These are phyloP conservation scores for Gremmenia infestans DNA, from an alignment of 2,329 filamentous ascomycete genomes.

Conservation along the genomic window DNA sequence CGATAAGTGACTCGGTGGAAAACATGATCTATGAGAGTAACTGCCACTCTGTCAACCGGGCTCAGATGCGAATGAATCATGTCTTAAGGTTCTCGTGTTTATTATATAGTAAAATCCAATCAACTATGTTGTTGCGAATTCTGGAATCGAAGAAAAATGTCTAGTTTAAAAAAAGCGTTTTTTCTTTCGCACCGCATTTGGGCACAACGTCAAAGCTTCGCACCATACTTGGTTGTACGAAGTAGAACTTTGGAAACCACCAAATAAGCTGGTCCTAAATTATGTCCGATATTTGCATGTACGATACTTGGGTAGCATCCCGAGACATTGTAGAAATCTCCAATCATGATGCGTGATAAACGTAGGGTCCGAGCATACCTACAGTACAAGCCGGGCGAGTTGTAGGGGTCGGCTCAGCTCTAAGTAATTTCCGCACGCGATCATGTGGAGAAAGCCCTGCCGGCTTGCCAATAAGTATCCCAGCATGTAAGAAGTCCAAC, in stretches of 20 bases:
- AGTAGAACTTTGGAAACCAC: slow-evolving; percentile 1
- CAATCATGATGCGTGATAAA: slow-evolving; percentile 4
- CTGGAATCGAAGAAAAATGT: not conserved
- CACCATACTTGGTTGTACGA: not conserved
- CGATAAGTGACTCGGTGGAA: slow-evolving; percentile 4
- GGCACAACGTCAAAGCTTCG: not conserved
- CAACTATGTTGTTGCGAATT: slow-evolving; percentile 2
- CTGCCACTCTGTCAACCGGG: not conserved
- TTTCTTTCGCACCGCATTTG: slow-evolving; percentile 1
- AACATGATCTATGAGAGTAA: slow-evolving; percentile 1
- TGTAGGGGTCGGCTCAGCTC: not conserved
- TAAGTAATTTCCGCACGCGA: not conserved
- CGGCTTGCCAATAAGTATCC: not conserved
- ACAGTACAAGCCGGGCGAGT: slow-evolving; percentile 1
- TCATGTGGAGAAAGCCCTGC: not conserved
- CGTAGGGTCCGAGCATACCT: not conserved
- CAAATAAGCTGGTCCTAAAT: not conserved
- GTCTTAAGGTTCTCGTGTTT: not conserved
- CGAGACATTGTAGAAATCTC: slow-evolving; percentile 5
- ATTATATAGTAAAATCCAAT: slow-evolving; percentile 1
- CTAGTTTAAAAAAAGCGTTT: not conserved
- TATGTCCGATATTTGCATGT: slow-evolving; percentile 1
- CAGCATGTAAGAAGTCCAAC: not conserved
- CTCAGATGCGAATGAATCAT: not conserved
- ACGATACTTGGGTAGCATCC: not conserved